These are phyloP conservation scores for Capronia coronata DNA, from an alignment of 2,329 filamentous ascomycete genomes.

Conservation along the genomic window DNA sequence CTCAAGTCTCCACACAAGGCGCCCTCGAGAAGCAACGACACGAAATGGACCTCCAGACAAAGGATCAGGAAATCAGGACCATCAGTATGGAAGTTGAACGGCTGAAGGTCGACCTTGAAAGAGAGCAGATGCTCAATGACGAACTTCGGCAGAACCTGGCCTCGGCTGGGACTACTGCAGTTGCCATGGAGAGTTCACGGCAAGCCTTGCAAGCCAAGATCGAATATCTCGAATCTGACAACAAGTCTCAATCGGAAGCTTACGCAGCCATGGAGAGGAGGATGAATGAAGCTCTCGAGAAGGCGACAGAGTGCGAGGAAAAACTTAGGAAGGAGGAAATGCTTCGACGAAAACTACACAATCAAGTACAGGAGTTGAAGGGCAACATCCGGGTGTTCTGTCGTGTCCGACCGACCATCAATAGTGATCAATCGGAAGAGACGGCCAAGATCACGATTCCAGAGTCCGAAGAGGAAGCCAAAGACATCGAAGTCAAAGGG, in stretches of 20 bases:
- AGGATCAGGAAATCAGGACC: slow-evolving; percentile 48
- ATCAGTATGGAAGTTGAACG: slow-evolving; percentile 38
- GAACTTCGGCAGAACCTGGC: slow-evolving; percentile 54
- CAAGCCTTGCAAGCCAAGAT: slow-evolving; percentile 73
- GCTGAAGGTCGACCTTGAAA: slow-evolving; percentile 46
- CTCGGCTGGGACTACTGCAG: slow-evolving; percentile 55
- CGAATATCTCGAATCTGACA: slow-evolving; percentile 82
- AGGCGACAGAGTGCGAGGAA: slow-evolving; percentile 64
- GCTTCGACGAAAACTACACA: slow-evolving; percentile 83
- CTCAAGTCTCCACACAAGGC: slow-evolving; percentile 54
- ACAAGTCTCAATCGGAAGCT: slow-evolving; percentile 77
- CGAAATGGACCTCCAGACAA: slow-evolving; percentile 45
- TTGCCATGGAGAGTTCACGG: slow-evolving; percentile 66
- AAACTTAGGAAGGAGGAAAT: slow-evolving; percentile 90
- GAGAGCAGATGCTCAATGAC: slow-evolving; percentile 57
- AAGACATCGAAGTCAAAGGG: slow-evolving; percentile 77
- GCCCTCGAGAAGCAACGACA: slow-evolving; percentile 42
- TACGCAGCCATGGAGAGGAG: slow-evolving; percentile 75
- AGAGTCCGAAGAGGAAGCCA: slow-evolving; percentile 70
- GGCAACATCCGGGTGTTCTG: slow-evolving; percentile 99
- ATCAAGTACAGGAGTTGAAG: slow-evolving; percentile 95
- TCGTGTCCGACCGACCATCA: slow-evolving; percentile 72
- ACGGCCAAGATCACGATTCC: slow-evolving; percentile 73
- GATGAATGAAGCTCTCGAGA: slow-evolving; percentile 67
- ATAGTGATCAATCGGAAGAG: slow-evolving; percentile 51